Evolutionary conservation across 192 early-diverging fungal genomes (phyloP).

Genomic region (Rhizophlyctis rosea): DNA sequence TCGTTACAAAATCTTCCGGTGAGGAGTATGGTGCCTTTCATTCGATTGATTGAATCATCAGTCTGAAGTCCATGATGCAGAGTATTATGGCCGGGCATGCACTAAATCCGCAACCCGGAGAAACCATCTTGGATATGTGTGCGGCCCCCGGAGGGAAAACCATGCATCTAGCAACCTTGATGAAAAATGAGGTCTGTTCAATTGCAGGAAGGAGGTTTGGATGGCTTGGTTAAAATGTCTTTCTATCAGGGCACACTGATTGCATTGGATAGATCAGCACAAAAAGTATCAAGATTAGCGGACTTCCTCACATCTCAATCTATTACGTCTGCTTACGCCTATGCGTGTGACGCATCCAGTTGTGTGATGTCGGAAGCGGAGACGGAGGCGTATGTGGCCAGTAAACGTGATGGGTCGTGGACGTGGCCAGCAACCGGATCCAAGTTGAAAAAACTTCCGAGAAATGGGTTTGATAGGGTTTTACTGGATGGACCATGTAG

Average conservation of each 20-base stretch:
- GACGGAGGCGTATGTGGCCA: conserved; percentile 1
- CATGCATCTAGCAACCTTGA: conserved; percentile 14
- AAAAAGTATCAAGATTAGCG: conserved; percentile 10
- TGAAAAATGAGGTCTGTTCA: conserved; percentile 7
- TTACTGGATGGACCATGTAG: conserved; percentile 19
- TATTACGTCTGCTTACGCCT: conserved; percentile 1
- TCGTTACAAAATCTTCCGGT: conserved; percentile 18
- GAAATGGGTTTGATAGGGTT: conserved; percentile 17
- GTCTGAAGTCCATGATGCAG: too few species aligned
- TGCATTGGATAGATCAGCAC: conserved; percentile 16
- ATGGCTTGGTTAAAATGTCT: neutral
- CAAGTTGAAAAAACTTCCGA: conserved; percentile 13
- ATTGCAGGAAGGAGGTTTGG: neutral
- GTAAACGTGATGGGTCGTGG: neutral
- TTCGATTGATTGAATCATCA: too few species aligned
- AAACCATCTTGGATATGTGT: conserved; percentile 19
- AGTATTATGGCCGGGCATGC: conserved; percentile 14
- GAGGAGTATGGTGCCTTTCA: too few species aligned
- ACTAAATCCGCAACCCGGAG: conserved; percentile 17
- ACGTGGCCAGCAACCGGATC: conserved; percentile 7
- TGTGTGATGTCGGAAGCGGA: conserved; percentile 20
- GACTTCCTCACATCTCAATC: neutral
- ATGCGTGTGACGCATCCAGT: conserved; percentile 13
- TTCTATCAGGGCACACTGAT: conserved; percentile 17
- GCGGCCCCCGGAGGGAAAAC: conserved; percentile 26